Evolutionary conservation across 495 filamentous ascomycete genomes (phyloP), one percentile per base, ranked within the genome.

Genomic region (Talaromyces wortmannii): DNA sequence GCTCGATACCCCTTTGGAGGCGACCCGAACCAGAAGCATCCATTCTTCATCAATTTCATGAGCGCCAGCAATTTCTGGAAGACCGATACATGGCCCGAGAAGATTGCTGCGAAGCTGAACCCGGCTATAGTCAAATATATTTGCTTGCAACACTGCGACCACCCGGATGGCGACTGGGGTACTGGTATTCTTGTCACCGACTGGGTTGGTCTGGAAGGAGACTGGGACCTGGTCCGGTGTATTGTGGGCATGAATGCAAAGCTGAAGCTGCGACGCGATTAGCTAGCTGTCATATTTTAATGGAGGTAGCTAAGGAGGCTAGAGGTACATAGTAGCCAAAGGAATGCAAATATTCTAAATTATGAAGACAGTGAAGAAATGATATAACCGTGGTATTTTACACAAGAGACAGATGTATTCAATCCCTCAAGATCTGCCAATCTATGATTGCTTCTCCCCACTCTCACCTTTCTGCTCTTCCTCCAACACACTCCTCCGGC

Each of bases 121-220:
- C 89, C 94, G n/a, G 86, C 84, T n/a, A 78, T 89, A 30, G 78
- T 89, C 43, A 84, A 90, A 50, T 89, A 87, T 70, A 68, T 97
- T 45, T 94, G 90, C 59, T 69, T 81, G 62, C 79, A 75, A 13
- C 89, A 94, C 61, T 71, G 61, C 68, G 71, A 71, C 66, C 77
- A 62, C 56, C 67, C 15, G 60, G 73, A 57, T 18, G 87, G 89
- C 10, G 90, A 95, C 67, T 91, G 87, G 47, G 80, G 81, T 10
- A 96, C 92, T n/a, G 94, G 95, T 18, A 83, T 97, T 53, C 84
- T 97, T 29, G 89, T 97, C 31, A 91, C 85, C 48, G 94, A 98
- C 67, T 96, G 88, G 89, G 92, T 96, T 57, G 94, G 94, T 0
- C 70, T 84, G 48, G 77, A 87, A 58, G 94, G 90, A 0, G 89